Evolutionary conservation across 768 basidiomycete species (phyloP), one percentile per base, ranked within the genome.

Genomic region (Rhizopogon vinicolor): DNA sequence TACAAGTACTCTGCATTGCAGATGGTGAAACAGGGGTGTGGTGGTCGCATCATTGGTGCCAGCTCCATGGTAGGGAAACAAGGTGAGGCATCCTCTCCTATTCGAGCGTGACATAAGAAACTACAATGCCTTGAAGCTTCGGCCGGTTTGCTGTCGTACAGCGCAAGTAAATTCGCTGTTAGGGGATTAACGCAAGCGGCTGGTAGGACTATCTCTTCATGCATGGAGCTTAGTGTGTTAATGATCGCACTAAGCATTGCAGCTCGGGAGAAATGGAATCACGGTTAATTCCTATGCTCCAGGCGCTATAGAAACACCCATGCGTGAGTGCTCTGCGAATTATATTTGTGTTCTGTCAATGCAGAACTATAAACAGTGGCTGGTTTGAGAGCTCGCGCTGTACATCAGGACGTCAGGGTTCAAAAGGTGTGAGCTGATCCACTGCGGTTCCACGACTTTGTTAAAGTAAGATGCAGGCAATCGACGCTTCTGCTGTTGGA

Each of bases 1-100:
- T 86, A 85, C 48, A 82, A 85, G 52, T 74, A 85, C 55, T 86
- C 84, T 1, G 84, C 81, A 18, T 70, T 70, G 51, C 78, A 81
- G 60, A 87, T 87, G 86, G 73, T 84, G 9, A 54, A 61, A 7
- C 80, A 81, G 67, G 75, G 77, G 1, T 68, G 66, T 7, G 77
- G 82, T 16, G 82, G 84, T 1, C 72, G 79, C 13, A 81, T 87
- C 55, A 75, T 86, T 29, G 79, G 85, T 2, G 66, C 66, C 13
- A 60, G 59, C 22, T 68, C 63, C 6, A 0, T 54, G 4, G 52
- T 45, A 3, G 62, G 60, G 28, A 62, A 53, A 44, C 0, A 28
- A 7, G 66, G 54, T 7, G 4, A 5, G 1, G 57, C 60, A 0
- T 50, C 63, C 1, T 3, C 14, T n/a, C 9, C 8, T 25, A 33